Base-by-base conservation (phyloP, 1,139 yeast genomes). In the Sugiyamaella japonica region DNA sequence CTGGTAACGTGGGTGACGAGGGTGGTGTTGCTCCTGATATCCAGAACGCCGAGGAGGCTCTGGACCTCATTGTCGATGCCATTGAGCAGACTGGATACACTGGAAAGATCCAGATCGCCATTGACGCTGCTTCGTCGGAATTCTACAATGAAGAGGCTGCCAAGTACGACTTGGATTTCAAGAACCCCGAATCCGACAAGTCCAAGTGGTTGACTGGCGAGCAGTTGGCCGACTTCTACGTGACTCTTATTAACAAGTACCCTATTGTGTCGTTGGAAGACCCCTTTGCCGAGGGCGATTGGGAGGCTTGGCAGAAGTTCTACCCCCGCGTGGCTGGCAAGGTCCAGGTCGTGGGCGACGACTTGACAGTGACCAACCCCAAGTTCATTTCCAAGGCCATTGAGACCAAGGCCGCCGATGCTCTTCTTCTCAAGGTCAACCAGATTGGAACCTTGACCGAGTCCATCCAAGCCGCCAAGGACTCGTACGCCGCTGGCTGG, bases 21-120 rank as follows among this genome's bases (percentile, higher is more conserved):
- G 97, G 98, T 85, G 98, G 98, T 83, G 96, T 91, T 81, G 97
- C 97, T 69, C 98, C 98, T 76, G 88, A 89, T 77, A 84, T 91
- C 68, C 81, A 85, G 64, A 82, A 96, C 67, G 90, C 98, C 72
- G 88, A 83, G 76, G 97, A 91, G 82, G 97, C 97, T 66, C 81
- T 91, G 68, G 96, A 90, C 79, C 85, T 91, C 75, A 89, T 91
- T 74, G 81, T 83, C 68, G 85, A 77, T 64, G 89, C 97, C 72
- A 90, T 91, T 75, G 87, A 84, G 73, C 75, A 78, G 66, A 96
- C 97, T 65, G 98, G 98, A 71, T 89, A 90, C 86, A 85, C 84
- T 64, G 97, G 96, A 76, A 78, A 83, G 78, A 84, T 91, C 72
- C 79, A 83, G 70, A 91, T 91, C 74, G 97, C 95, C 71, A 79